Evolutionary conservation across 371 early-diverging fungal genomes (phyloP).

Genomic region (Lichtheimia hyalospora): DNA sequence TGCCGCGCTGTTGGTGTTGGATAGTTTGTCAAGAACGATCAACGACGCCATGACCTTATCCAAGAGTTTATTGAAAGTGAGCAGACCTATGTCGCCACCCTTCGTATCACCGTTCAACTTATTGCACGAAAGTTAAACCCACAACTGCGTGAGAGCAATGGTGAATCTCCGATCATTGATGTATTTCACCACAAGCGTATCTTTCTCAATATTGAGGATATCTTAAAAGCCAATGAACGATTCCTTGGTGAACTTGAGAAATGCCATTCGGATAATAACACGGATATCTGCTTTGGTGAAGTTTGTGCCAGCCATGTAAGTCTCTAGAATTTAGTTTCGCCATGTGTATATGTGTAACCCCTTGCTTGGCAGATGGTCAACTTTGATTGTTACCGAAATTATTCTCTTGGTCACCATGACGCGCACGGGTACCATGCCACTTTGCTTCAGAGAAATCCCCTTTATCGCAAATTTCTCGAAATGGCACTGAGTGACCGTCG

Average conservation of each 20-base stretch:
- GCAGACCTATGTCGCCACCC: constrained; percentile 36
- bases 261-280: constrained; percentile 1
- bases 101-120: constrained; percentile 29
- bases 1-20: too few species aligned
- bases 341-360: constrained; percentile 11
- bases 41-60: constrained; percentile 28
- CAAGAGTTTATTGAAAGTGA: constrained; percentile 46
- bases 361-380: constrained; percentile 25
- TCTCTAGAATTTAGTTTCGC: constrained; percentile 3
- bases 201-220: constrained; percentile 45
- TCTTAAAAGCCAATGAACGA: constrained; percentile 25
- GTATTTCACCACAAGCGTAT: constrained; percentile 40
- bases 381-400: constrained; percentile 50
- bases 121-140: constrained; percentile 21
- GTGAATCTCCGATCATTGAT: constrained; percentile 32
- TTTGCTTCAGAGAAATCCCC: constrained; percentile 33
- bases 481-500: constrained; percentile 32
- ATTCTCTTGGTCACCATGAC: constrained; percentile 32
- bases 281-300: constrained; percentile 31
- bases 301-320: constrained; percentile 47
- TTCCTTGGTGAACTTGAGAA: constrained; percentile 31
- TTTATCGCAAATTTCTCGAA: constrained; percentile 31
- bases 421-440: constrained; percentile 37
- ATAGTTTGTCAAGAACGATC: constrained; percentile 25
- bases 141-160: constrained; percentile 11